phyloP scores from a whole-genome alignment of 352 stramenopile species.

The Plasmopara muralis region DNA sequence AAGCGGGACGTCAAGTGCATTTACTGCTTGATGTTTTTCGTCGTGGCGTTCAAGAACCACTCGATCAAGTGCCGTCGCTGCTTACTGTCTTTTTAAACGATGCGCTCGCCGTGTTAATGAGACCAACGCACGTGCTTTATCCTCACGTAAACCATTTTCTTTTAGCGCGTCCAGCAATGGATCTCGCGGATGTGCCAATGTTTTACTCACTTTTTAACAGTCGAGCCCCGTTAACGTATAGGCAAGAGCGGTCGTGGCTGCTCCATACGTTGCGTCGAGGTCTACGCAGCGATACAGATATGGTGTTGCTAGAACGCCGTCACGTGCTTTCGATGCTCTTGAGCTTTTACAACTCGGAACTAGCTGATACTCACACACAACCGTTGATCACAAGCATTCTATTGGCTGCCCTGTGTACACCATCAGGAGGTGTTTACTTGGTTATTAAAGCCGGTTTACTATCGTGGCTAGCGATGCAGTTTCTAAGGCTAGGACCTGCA shows the following conservation, averaged over 20 bases:
- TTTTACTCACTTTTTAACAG: constrained; percentile 87
- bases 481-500: constrained; percentile 23
- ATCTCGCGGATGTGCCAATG: constrained; percentile 80
- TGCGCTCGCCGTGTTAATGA: constrained; percentile 54
- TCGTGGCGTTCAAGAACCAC: constrained; percentile 41
- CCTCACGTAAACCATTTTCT: constrained; percentile 81
- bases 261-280: constrained; percentile 68
- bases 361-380: constrained; percentile 75
- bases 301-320: constrained; percentile 61
- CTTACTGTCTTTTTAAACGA: constrained; percentile 84
- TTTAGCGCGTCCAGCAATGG: constrained; percentile 65
- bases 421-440: constrained; percentile 40
- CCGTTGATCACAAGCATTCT: constrained; percentile 64
- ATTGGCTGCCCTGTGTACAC: constrained; percentile 35
- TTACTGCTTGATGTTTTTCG: constrained; percentile 76
- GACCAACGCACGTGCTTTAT: constrained; percentile 68
- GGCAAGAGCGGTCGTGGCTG: constrained; percentile 80
- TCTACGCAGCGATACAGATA: constrained; percentile 56
- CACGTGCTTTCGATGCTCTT: constrained; percentile 77
- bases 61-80: constrained; percentile 57
- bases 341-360: constrained; percentile 72
- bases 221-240: constrained; percentile 56
- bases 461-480: constrained; percentile 47
- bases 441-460: constrained; percentile 59
- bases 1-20: constrained; percentile 67